Conservation (phyloP, 1,284 basidiomycete genomes). For the Cryptococcus sp. region DNA sequence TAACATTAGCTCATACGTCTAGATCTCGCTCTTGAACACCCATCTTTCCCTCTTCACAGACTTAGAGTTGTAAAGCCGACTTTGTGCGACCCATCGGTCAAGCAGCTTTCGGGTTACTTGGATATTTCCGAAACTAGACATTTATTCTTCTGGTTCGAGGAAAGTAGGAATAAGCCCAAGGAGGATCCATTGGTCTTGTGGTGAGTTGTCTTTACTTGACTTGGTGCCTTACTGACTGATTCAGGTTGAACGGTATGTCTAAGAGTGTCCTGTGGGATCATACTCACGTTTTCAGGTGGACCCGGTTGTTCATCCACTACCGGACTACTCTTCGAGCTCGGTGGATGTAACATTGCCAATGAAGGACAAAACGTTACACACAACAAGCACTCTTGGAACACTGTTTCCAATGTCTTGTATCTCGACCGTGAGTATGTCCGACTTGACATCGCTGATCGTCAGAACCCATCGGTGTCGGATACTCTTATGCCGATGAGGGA, state of each 20-base stretch:
- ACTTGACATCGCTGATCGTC: slow-evolving; percentile 20
- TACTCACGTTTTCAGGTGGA: slow-evolving; percentile 20
- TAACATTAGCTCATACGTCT: not conserved
- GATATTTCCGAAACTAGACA: slow-evolving; percentile 75
- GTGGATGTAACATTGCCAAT: slow-evolving; percentile 70
- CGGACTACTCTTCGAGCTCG: slow-evolving; percentile 70
- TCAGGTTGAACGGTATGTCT: slow-evolving; percentile 58
- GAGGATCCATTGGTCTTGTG: slow-evolving; percentile 79
- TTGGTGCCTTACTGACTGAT: not conserved
- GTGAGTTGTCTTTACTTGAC: slow-evolving; percentile 40
- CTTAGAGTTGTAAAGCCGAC: slow-evolving; percentile 65
- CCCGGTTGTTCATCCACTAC: slow-evolving; percentile 56
- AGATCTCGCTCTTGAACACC: slow-evolving; percentile 56
- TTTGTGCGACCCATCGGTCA: slow-evolving; percentile 74
- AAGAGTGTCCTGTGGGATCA: not conserved
- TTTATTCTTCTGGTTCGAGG: slow-evolving; percentile 49
- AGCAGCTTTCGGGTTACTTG: slow-evolving; percentile 84
- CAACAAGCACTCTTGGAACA: slow-evolving; percentile 77
- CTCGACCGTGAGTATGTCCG: slow-evolving; percentile 33
- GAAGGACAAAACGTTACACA: slow-evolving; percentile 60
- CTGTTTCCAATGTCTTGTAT: slow-evolving; percentile 47
- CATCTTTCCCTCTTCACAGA: slow-evolving; percentile 64
- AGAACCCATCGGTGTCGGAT: slow-evolving; percentile 81
- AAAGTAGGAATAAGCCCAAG: slow-evolving; percentile 65
- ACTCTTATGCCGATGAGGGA: slow-evolving; percentile 69